Conservation (phyloP, 176 grass and related monocot species). For the Puya raimondii region DNA sequence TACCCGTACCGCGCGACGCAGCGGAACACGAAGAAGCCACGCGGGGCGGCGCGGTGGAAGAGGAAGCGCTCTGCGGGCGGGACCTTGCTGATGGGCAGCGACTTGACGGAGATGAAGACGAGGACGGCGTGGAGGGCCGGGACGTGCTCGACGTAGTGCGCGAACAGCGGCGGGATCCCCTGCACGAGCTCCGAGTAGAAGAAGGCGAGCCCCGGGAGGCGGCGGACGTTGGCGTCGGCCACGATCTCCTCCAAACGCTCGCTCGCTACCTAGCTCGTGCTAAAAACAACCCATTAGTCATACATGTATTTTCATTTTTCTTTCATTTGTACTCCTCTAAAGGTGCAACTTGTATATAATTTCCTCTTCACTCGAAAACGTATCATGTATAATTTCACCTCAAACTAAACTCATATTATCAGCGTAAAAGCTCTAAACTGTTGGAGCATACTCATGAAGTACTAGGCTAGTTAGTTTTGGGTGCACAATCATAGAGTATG, state of each 20-base stretch:
- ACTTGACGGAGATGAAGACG: constrained; percentile 78
- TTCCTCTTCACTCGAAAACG: too few relatives aligned
- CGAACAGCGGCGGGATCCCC: constrained; percentile 13
- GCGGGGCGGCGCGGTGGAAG: constrained; percentile 52
- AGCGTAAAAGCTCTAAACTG: too few relatives aligned
- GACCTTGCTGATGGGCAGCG: constrained; percentile 61
- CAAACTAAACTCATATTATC: too few relatives aligned
- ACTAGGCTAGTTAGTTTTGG: too few relatives aligned
- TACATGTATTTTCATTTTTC: too few relatives aligned
- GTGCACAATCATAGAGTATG: too few relatives aligned
- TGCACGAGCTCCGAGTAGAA: constrained; percentile 21
- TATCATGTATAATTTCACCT: too few relatives aligned
- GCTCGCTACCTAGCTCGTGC: too few relatives aligned
- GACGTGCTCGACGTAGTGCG: constrained; percentile 6
- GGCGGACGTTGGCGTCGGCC: not conserved
- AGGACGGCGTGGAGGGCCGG: constrained; percentile 63
- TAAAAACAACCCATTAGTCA: too few relatives aligned
- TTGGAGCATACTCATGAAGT: too few relatives aligned
- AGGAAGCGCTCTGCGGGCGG: constrained; percentile 49
- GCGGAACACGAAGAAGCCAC: constrained; percentile 67
- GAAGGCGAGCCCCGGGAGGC: constrained; percentile 11
- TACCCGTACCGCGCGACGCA: constrained; percentile 75
- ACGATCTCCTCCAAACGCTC: not conserved
- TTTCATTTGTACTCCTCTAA: too few relatives aligned
- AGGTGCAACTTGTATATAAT: too few relatives aligned